phyloP scores from a whole-genome alignment of 345 rosid species.

The Linum usitatissimum region DNA sequence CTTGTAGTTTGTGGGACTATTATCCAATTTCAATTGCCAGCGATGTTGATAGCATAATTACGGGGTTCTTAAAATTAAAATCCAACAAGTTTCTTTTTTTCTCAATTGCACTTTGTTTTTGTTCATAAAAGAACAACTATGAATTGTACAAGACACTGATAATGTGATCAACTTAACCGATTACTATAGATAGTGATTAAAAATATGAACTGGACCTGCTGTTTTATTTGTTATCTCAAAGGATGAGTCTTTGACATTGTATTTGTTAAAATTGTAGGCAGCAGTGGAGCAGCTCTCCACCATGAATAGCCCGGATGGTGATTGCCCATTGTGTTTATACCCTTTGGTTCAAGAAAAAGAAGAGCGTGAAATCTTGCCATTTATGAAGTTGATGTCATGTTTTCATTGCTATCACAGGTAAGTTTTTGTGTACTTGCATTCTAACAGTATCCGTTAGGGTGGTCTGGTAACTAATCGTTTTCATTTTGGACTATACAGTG shows the following conservation, averaged over 20 bases:
- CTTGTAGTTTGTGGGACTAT: not conserved
- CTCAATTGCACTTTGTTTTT: too few relatives aligned
- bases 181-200: too few relatives aligned
- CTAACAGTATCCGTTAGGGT: not conserved
- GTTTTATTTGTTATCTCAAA: not conserved
- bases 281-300: slow-evolving; percentile 67
- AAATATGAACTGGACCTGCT: not conserved
- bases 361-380: slow-evolving; percentile 35
- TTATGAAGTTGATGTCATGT: slow-evolving; percentile 99
- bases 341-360: slow-evolving; percentile 55
- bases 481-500: slow-evolving; percentile 32
- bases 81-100: too few relatives aligned
- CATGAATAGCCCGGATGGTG: slow-evolving; percentile 88
- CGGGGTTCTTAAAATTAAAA: too few relatives aligned
- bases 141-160: too few relatives aligned
- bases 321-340: slow-evolving; percentile 69
- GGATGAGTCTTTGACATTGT: not conserved
- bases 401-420: slow-evolving; percentile 93
- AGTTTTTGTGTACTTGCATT: slow-evolving; percentile 6
- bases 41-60: too few relatives aligned
- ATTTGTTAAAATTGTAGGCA: slow-evolving; percentile 41
- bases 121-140: too few relatives aligned
- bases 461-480: slow-evolving; percentile 8
- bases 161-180: too few relatives aligned
- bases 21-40: not conserved